Base-by-base conservation (phyloP, 2,329 filamentous ascomycete species). In the Graphiopsis chlorocephala region DNA sequence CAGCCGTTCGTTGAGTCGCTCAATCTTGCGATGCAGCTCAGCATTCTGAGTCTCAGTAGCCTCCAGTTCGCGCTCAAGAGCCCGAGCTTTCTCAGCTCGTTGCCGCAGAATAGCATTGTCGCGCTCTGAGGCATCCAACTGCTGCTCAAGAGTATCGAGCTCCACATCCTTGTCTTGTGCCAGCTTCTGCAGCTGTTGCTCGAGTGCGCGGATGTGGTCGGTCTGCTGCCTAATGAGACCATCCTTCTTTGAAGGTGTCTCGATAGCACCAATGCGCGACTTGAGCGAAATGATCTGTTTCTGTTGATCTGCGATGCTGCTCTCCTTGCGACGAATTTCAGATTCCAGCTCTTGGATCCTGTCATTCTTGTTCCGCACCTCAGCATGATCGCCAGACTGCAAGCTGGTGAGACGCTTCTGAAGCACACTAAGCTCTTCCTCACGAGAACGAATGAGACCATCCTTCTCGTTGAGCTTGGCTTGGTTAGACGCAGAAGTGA, bases 391-490 rank as follows among this genome's bases (percentile, higher is more conserved):
- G 23, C 71, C 70, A 57, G 71, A 69, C 61, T 76, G 72, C 28
- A 75, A 61, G 5, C 66, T 66, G 23, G 63, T 71, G 38, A 77
- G 61, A 15, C 74, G 73, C 31, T 67, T 74, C 52, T 76, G 74
- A 31, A 77, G 66, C 17, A 64, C 68, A 42, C 74, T 68, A 58
- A 77, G 68, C 67, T 85, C 81, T 26, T 76, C 76, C 58, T 77
- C 75, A 35, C 80, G 73, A 31, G 78, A 74, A 14, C 78, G 70
- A 17, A 81, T 72, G 26, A 79, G 75, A 7, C 77, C 77, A 31
- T 77, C 72, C 63, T 79, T 78, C 64, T 78, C 77, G 61, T 77
- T 73, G 15, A 78, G 73, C 65, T 85, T 82, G 10, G 81, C 81
- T 45, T 75, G 71, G 20, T 72, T 68, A 15, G 68, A 71, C 10